Conservation (phyloP, 2,329 filamentous ascomycete genomes). For the Stachybotrys echinatus region DNA sequence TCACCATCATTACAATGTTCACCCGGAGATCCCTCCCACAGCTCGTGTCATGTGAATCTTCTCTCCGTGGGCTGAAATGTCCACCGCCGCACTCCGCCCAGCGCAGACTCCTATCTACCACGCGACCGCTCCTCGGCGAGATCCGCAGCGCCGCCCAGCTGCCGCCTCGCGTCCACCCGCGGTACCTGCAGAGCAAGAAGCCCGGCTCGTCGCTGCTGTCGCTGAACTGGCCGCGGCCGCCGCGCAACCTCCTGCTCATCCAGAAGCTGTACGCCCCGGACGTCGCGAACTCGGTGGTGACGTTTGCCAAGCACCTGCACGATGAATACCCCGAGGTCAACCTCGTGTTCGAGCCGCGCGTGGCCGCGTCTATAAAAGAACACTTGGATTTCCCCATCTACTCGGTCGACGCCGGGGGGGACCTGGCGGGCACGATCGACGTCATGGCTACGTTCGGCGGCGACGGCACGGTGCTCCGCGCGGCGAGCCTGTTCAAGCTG, state of each 20-base stretch:
- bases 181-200: constrained; percentile 33
- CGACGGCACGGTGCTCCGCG: constrained; percentile 46
- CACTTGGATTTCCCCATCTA: constrained; percentile 71
- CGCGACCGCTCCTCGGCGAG: constrained; percentile 22
- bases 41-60: background rate
- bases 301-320: constrained; percentile 66
- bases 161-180: constrained; percentile 26
- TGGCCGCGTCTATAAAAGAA: constrained; percentile 67
- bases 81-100: too few species aligned
- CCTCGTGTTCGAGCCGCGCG: constrained; percentile 74
- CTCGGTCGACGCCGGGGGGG: constrained; percentile 40
- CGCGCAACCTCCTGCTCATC: constrained; percentile 52
- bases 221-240: constrained; percentile 48
- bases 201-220: constrained; percentile 48
- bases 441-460: constrained; percentile 86
- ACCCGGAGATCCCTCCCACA: background rate
- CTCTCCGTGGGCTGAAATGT: background rate
- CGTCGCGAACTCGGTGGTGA: constrained; percentile 46
- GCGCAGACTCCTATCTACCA: constrained; percentile 43
- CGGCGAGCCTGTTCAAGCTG: constrained; percentile 61
- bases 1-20: background rate
- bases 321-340: constrained; percentile 75
- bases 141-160: constrained; percentile 25
- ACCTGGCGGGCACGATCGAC: constrained; percentile 76
- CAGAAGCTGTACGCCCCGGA: constrained; percentile 52